A percentile compares a stretch with the other conserved stretches of the same genome.
Evolutionary conservation across 2,329 filamentous ascomycete genomes (phyloP).

Genomic region (Botryotinia narcissicola): DNA sequence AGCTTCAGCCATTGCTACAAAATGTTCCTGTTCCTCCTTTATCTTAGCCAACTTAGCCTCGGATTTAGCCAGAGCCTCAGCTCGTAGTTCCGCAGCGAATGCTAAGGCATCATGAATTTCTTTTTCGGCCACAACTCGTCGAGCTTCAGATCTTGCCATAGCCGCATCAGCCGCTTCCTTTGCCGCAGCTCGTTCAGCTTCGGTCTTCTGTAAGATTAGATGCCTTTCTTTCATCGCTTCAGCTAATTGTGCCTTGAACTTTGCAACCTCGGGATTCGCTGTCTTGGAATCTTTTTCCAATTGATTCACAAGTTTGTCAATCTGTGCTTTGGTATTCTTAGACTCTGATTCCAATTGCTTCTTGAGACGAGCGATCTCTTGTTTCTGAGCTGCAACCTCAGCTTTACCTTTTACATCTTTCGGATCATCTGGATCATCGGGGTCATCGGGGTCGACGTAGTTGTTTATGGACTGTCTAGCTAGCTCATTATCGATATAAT

Average conservation of each 20-base stretch:
- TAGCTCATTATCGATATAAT: neutral
- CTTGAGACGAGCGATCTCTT: neutral
- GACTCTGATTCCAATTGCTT: neutral
- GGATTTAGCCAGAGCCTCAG: neutral
- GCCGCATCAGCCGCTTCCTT: neutral
- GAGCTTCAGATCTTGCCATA: neutral
- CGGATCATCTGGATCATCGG: neutral
- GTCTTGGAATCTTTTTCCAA: neutral
- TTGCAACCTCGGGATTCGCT: neutral
- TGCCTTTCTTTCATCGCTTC: neutral
- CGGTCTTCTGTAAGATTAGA: neutral
- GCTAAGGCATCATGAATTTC: neutral
- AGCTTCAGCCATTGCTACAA: neutral
- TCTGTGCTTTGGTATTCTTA: neutral
- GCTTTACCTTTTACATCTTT: neutral
- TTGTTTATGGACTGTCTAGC: neutral
- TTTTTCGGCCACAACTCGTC: neutral
- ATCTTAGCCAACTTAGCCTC: neutral
- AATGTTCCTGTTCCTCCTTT: neutral
- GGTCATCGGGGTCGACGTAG: neutral
- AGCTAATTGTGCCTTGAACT: neutral
- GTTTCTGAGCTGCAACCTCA: neutral
- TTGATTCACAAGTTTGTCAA: neutral
- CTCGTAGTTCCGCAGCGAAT: fast-evolving
- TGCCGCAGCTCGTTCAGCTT: neutral